phyloP scores from a whole-genome alignment of 768 basidiomycete genomes.

The Lentinula raphanica region DNA sequence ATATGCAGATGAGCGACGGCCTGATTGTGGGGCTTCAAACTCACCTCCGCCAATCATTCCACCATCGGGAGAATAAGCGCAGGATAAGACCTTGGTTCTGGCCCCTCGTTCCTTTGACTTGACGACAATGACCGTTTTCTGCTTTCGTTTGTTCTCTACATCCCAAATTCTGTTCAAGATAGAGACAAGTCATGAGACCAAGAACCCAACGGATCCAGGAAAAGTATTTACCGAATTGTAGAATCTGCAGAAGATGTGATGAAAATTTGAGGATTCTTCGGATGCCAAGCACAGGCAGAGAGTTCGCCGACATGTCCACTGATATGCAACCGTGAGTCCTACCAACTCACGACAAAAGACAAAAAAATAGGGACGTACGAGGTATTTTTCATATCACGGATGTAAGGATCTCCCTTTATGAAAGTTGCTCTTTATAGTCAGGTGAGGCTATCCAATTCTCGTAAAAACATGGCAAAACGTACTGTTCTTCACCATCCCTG shows the following conservation, averaged over 20 bases:
- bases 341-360: constrained; percentile 3
- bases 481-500: constrained; percentile 92
- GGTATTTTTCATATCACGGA: constrained; percentile 99
- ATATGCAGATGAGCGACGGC: constrained; percentile 7
- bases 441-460: constrained; percentile 39
- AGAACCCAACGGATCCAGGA: background rate
- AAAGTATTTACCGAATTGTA: constrained; percentile 68
- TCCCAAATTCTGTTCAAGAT: constrained; percentile 78
- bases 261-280: constrained; percentile 76
- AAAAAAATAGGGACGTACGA: constrained; percentile 50
- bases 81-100: constrained; percentile 84
- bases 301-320: constrained; percentile 95
- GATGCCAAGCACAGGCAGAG: constrained; percentile 90
- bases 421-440: constrained; percentile 60
- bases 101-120: constrained; percentile 95
- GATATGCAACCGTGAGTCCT: constrained; percentile 1
- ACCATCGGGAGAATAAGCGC: constrained; percentile 88
- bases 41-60: constrained; percentile 82
- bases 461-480: constrained; percentile 28
- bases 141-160: constrained; percentile 85
- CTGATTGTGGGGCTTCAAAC: constrained; percentile 11
- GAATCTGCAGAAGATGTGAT: constrained; percentile 95
- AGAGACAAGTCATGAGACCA: constrained; percentile 1
- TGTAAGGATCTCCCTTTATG: constrained; percentile 95
- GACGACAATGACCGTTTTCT: constrained; percentile 93